phyloP scores from a whole-genome alignment of 768 basidiomycete genomes.

The Termitomyces sp. region DNA sequence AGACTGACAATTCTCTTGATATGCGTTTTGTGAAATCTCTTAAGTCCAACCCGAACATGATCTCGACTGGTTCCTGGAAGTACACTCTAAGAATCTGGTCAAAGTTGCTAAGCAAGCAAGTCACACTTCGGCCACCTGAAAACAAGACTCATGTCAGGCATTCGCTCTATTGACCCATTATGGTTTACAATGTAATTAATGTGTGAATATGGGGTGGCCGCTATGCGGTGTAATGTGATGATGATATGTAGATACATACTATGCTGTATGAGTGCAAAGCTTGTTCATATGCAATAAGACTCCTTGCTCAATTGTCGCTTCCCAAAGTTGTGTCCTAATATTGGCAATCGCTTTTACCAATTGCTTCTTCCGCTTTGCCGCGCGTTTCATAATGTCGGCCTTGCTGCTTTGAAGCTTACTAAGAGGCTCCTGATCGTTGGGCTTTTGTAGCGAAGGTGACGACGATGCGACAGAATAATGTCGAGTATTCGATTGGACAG shows the following conservation, averaged over 20 bases:
- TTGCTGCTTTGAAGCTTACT: conserved; percentile 28
- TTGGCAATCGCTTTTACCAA: conserved; percentile 54
- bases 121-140: background rate
- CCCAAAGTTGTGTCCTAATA: conserved; percentile 71
- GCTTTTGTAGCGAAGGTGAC: background rate
- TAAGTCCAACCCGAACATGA: no score
- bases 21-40: no score
- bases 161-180: background rate
- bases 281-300: conserved; percentile 49
- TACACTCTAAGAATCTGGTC: no score
- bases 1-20: no score
- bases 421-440: background rate
- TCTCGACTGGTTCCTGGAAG: no score
- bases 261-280: conserved; percentile 19
- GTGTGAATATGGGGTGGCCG: background rate
- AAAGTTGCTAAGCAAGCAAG: background rate
- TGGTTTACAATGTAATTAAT: background rate
- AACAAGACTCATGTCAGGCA: background rate
- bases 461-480: background rate
- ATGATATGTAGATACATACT: conserved; percentile 3
- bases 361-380: conserved; percentile 50
- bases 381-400: conserved; percentile 49
- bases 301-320: conserved; percentile 69
- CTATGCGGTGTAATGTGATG: conserved; percentile 9
- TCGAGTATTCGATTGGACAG: background rate